Evolutionary conservation across 1,284 basidiomycete genomes (phyloP).

Genomic region (Lentinus polychrous): DNA sequence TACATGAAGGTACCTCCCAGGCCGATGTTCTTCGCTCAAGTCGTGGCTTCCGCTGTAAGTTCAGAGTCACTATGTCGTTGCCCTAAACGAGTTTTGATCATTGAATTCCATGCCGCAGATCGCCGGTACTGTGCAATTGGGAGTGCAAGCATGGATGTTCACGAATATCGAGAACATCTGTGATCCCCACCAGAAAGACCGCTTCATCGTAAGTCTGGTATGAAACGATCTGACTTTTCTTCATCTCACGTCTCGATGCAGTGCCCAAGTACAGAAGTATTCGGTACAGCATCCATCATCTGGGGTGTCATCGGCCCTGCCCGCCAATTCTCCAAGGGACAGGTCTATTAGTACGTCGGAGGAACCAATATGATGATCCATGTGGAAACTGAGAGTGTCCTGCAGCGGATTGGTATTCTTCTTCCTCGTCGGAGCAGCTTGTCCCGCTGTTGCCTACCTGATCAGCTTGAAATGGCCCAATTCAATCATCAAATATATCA

Average conservation of each 20-base stretch:
- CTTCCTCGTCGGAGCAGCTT: conserved; percentile 50
- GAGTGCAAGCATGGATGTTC: conserved; percentile 47
- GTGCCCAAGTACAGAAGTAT: conserved; percentile 34
- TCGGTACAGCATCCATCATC: conserved; percentile 39
- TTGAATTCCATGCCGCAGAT: conserved; percentile 16
- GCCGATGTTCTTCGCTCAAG: conserved; percentile 42
- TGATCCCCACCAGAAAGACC: conserved; percentile 26
- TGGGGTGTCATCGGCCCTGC: conserved; percentile 45
- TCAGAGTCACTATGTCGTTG: neutral
- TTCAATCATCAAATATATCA: conserved; percentile 38
- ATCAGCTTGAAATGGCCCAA: conserved; percentile 37
- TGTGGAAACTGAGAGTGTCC: neutral
- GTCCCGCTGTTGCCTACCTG: conserved; percentile 33
- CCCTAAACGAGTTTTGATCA: no score
- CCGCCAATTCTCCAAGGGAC: conserved; percentile 37
- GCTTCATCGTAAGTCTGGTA: conserved; percentile 27
- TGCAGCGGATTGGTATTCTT: conserved; percentile 38
- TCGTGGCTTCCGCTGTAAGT: conserved; percentile 35
- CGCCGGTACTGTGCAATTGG: conserved; percentile 38
- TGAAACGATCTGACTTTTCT: neutral
- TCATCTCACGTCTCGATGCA: conserved; percentile 2
- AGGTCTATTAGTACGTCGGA: conserved; percentile 27
- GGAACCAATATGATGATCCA: neutral
- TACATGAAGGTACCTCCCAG: conserved; percentile 49
- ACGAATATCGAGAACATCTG: conserved; percentile 43